phyloP scores from a whole-genome alignment of 2,329 filamentous ascomycete genomes.

The Xylariales sp. region DNA sequence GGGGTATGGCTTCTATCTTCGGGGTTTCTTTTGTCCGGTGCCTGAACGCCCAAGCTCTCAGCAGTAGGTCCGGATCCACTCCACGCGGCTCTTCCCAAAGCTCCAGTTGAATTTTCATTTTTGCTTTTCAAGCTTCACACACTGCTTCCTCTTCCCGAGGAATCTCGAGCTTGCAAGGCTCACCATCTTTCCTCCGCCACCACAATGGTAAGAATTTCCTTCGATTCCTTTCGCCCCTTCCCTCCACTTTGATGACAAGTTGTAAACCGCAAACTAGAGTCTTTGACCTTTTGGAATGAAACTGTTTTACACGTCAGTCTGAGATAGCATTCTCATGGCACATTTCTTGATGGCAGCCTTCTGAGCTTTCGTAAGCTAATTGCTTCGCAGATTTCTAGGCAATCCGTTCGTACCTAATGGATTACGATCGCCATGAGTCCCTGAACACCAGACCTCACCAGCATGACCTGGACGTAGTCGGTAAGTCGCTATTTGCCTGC shows the following conservation, averaged over 20 bases:
- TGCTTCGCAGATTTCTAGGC: conserved; percentile 2
- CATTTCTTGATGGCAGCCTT: not conserved
- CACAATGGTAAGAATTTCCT: too few relatives aligned
- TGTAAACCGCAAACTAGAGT: conserved; percentile 83
- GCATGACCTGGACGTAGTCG: conserved; percentile 11
- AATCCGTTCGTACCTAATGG: not conserved
- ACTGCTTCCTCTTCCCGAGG: conserved; percentile 8
- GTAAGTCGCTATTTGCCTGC: conserved; percentile 24
- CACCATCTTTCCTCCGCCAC: too few relatives aligned
- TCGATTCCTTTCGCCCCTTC: conserved; percentile 12
- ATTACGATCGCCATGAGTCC: too few relatives aligned
- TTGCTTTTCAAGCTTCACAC: conserved; percentile 7
- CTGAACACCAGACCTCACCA: conserved; percentile 3
- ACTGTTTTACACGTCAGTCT: conserved; percentile 93
- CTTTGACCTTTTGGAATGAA: conserved; percentile 89
- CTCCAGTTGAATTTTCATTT: conserved; percentile 14
- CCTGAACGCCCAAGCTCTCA: too few relatives aligned
- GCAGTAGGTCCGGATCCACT: not conserved
- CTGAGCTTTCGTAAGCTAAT: conserved; percentile 4
- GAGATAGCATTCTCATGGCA: conserved; percentile 41
- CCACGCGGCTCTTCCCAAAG: conserved; percentile 12
- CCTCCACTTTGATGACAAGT: conserved; percentile 68
- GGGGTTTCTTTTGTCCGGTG: conserved; percentile 10
- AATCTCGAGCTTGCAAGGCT: not conserved
- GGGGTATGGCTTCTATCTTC: conserved; percentile 11